Evolutionary conservation across 306 rosid species (phyloP).

Genomic region (Begonia peltatifolia): DNA sequence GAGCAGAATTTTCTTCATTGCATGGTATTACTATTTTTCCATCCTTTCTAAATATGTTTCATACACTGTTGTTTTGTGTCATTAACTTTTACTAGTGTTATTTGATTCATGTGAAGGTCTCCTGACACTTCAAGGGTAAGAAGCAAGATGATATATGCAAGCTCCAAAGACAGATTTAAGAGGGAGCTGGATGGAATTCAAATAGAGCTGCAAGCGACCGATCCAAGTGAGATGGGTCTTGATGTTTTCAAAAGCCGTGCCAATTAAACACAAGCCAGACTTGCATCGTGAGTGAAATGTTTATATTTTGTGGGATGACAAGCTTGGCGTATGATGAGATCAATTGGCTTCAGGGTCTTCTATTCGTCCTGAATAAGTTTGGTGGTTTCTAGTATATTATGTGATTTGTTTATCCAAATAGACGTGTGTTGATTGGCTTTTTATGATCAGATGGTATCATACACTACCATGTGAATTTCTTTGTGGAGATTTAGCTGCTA

Average conservation of each 20-base stretch:
- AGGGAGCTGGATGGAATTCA: slow-evolving; percentile 62
- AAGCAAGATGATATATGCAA: slow-evolving; percentile 14
- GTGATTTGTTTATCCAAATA: slow-evolving; percentile 32
- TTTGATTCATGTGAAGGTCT: slow-evolving; percentile 29
- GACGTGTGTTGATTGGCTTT: slow-evolving; percentile 26
- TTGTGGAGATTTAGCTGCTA: slow-evolving; percentile 18
- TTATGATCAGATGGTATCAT: too few species aligned
- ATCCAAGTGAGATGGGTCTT: slow-evolving; percentile 59
- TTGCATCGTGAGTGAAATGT: background rate
- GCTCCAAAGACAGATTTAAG: slow-evolving; percentile 45
- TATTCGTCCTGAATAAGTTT: slow-evolving; percentile 23
- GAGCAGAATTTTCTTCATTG: slow-evolving; percentile 57
- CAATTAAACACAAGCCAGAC: slow-evolving; percentile 22
- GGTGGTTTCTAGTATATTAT: slow-evolving; percentile 24
- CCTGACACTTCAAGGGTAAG: slow-evolving; percentile 42
- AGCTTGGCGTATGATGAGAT: slow-evolving; percentile 25
- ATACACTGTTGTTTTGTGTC: background rate
- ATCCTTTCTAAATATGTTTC: background rate
- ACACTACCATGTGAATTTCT: slow-evolving; percentile 14
- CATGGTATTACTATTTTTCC: slow-evolving; percentile 26
- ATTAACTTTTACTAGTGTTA: slow-evolving; percentile 3
- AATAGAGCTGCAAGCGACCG: slow-evolving; percentile 61
- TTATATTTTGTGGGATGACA: slow-evolving; percentile 12
- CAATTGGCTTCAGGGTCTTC: slow-evolving; percentile 26
- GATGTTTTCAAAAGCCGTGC: slow-evolving; percentile 53